Evolutionary conservation across 108 stramenopile genomes (phyloP).

Genomic region (Pseudonitzschia pungens): DNA sequence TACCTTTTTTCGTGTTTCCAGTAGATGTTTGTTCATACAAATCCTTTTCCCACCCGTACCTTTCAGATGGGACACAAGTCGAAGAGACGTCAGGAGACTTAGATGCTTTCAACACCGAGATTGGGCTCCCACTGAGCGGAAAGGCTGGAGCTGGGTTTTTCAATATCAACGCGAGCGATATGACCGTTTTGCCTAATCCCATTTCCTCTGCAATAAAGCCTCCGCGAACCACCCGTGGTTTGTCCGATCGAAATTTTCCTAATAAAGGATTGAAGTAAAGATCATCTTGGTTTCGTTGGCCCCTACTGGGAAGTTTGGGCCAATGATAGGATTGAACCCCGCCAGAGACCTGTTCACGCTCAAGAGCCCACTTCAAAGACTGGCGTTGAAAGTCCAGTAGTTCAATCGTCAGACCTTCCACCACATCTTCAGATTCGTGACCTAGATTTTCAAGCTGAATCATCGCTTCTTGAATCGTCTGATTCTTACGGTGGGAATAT

Average conservation of each 20-base stretch:
- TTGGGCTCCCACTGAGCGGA: constrained; percentile 28
- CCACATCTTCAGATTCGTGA: constrained; percentile 22
- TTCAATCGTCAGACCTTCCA: constrained; percentile 40
- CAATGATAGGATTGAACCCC: constrained; percentile 42
- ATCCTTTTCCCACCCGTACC: constrained; percentile 14
- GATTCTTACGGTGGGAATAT: too few species aligned
- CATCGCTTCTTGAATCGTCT: constrained; percentile 19
- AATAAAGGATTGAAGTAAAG: constrained; percentile 44
- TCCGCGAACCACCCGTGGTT: constrained; percentile 32
- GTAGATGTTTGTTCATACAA: constrained; percentile 13
- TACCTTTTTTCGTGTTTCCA: constrained; percentile 23
- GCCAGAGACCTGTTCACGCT: constrained; percentile 35
- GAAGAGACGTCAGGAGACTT: not conserved
- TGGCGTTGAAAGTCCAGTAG: constrained; percentile 49
- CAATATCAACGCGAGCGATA: constrained; percentile 44
- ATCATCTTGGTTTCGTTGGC: not conserved
- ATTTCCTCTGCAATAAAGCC: constrained; percentile 53
- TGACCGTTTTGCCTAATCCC: constrained; percentile 49
- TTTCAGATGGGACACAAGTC: not conserved
- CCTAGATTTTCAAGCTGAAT: constrained; percentile 44
- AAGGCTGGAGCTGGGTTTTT: constrained; percentile 46
- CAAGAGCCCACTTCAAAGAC: constrained; percentile 43
- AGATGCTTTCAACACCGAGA: not conserved
- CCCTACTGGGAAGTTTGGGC: constrained; percentile 33
- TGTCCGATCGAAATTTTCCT: constrained; percentile 9